phyloP scores from a whole-genome alignment of 2,329 filamentous ascomycete genomes.

The Alternaria solani region DNA sequence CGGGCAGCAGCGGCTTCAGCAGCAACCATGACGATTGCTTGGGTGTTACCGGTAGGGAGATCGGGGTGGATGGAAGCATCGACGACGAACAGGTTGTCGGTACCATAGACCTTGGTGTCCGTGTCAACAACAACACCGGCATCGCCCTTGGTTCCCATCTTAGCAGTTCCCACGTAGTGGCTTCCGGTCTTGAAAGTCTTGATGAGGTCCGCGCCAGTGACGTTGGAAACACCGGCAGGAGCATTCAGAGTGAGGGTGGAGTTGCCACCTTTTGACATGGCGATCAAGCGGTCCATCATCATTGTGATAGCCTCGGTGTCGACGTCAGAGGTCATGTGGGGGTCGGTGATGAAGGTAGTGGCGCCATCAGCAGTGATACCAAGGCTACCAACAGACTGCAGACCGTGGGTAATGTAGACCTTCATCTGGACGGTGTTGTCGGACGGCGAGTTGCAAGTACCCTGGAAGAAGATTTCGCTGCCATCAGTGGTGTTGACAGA shows the following conservation, averaged over 20 bases:
- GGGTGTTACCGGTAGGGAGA: constrained; percentile 73
- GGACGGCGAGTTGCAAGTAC: constrained; percentile 55
- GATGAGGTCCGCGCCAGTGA: constrained; percentile 49
- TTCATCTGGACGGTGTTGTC: constrained; percentile 49
- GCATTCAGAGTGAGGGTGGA: constrained; percentile 47
- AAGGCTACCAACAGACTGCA: constrained; percentile 67
- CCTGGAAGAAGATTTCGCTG: constrained; percentile 51
- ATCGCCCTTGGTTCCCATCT: constrained; percentile 56
- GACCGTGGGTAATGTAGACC: constrained; percentile 68
- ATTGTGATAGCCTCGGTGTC: constrained; percentile 52
- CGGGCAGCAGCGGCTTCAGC: constrained; percentile 67
- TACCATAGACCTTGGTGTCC: constrained; percentile 55
- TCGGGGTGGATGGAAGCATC: constrained; percentile 67
- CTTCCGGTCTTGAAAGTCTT: constrained; percentile 39
- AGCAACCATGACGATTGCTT: constrained; percentile 69
- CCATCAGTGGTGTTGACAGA: constrained; percentile 55
- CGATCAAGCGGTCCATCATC: constrained; percentile 57
- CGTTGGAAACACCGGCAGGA: constrained; percentile 50
- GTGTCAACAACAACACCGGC: constrained; percentile 52
- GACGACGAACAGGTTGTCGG: constrained; percentile 56
- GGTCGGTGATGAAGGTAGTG: constrained; percentile 57
- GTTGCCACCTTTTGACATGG: constrained; percentile 40
- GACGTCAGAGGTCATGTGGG: constrained; percentile 61
- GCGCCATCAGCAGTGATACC: constrained; percentile 48
- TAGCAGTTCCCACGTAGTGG: constrained; percentile 63